Percentiles rank a stretch among this genome's conserved stretches.
Conservation (phyloP, 345 rosid genomes). For the Ceriops zippeliana region DNA sequence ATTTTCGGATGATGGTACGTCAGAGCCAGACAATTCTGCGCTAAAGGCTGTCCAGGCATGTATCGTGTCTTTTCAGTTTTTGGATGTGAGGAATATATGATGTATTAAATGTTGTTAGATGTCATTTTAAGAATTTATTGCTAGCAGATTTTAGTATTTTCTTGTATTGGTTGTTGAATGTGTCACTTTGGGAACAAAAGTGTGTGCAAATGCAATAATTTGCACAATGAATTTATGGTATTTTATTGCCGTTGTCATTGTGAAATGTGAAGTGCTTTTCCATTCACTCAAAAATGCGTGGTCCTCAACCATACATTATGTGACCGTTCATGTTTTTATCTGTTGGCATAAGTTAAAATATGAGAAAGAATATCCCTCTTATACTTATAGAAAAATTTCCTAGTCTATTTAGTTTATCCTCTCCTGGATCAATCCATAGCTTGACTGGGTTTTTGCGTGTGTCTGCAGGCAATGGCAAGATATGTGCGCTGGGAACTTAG, state of each 20-base stretch:
- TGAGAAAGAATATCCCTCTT: too few species aligned
- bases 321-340: too few species aligned
- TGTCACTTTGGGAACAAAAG: too few species aligned
- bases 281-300: too few species aligned
- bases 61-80: conserved; percentile 21
- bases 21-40: conserved; percentile 57
- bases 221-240: background rate
- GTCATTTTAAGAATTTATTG: background rate
- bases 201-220: too few species aligned
- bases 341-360: too few species aligned
- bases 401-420: background rate
- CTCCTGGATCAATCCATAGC: background rate
- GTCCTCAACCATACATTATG: too few species aligned
- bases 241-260: too few species aligned
- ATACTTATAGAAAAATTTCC: too few species aligned
- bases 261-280: too few species aligned
- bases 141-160: background rate
- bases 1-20: conserved; percentile 75
- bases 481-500: conserved; percentile 75
- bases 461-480: conserved; percentile 83
- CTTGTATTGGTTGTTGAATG: background rate
- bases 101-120: background rate
- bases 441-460: conserved; percentile 18
- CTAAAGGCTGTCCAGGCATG: conserved; percentile 68
- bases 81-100: background rate